A percentile compares a stretch with the other conserved stretches of the same genome.
phyloP scores from a whole-genome alignment of 176 grass and related monocot genomes.

The sorghum (Sorghum bicolor) region DNA sequence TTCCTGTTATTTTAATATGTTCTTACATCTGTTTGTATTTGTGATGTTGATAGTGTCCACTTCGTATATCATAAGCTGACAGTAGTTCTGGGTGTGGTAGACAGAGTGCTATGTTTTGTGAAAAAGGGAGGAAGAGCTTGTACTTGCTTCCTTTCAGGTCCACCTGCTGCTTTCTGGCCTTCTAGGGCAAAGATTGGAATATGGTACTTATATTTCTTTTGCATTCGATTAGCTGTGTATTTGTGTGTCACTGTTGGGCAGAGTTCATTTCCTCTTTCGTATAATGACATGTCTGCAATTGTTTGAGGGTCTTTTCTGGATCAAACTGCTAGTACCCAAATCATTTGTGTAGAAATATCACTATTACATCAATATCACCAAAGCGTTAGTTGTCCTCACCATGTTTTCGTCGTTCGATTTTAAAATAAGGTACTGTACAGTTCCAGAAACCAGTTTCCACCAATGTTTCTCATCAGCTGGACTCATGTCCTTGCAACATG shows the following conservation, averaged over 20 bases:
- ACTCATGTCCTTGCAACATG: background rate
- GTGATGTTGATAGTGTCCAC: background rate
- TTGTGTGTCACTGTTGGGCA: background rate
- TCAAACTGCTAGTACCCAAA: background rate
- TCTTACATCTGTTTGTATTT: background rate
- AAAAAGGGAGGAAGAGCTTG: background rate
- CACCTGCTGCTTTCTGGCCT: background rate
- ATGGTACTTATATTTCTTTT: constrained; percentile 1
- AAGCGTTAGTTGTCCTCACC: background rate
- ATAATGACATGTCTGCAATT: background rate
- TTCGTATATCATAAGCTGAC: background rate
- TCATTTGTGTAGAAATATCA: background rate
- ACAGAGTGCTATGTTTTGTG: background rate
- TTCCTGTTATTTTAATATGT: background rate
- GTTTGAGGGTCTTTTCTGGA: background rate
- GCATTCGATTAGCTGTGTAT: background rate
- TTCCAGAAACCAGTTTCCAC: background rate
- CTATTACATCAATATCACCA: background rate
- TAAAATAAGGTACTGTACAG: background rate
- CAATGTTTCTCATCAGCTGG: no score
- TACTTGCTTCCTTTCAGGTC: background rate
- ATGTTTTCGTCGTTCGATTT: background rate
- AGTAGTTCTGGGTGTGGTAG: background rate
- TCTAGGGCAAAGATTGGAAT: background rate
- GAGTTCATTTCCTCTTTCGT: background rate